Evolutionary conservation across 352 stramenopile genomes (phyloP), one percentile per base, ranked within the genome.

Genomic region (Phytophthora crassamura): DNA sequence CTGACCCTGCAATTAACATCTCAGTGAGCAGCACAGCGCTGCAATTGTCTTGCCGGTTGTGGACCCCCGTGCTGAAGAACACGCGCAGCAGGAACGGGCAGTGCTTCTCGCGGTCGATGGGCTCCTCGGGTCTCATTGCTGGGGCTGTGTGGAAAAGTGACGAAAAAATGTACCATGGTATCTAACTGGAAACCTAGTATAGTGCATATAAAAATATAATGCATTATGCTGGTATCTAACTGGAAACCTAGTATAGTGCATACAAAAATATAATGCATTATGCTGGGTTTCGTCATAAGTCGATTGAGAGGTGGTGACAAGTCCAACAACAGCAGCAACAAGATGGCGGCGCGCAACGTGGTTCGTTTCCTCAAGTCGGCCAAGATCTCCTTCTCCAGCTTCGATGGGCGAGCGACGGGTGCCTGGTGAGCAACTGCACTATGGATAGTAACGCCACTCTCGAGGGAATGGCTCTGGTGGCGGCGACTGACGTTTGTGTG

Each of bases 281-380:
- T 1, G 6, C 49, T 22, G 12, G 49, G 59, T n/a, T 25, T 28
- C 11, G 0, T 8, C 8, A 5, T 6, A 14, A 43, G n/a, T 22
- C 25, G 5, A 45, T 63, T 62, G 64, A 68, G 64, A 45, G 64
- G 64, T 72, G 64, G 64, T 64, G 50, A 34, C 42, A 72, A 30
- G 43, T 59, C 36, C 40, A 69, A 58, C 34, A 48, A 22, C 45
- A 73, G 18, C 41, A 45, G 47, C 15, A 46, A 45, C 35, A 78
- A 42, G 34, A 95, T 95, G 87, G 84, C 87, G 49, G 84, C 87
- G 59, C 83, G 79, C 59, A 93, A 95, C 75, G 73, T 91, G 57
- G 77, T 94, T 66, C 87, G 87, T 53, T 95, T 95, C 74, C 70
- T 95, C 59, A 94, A 94, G 75, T 90, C 83, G 41, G 85, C 84